phyloP scores from a whole-genome alignment of 495 filamentous ascomycete species.

The Trichoderma gamsii region DNA sequence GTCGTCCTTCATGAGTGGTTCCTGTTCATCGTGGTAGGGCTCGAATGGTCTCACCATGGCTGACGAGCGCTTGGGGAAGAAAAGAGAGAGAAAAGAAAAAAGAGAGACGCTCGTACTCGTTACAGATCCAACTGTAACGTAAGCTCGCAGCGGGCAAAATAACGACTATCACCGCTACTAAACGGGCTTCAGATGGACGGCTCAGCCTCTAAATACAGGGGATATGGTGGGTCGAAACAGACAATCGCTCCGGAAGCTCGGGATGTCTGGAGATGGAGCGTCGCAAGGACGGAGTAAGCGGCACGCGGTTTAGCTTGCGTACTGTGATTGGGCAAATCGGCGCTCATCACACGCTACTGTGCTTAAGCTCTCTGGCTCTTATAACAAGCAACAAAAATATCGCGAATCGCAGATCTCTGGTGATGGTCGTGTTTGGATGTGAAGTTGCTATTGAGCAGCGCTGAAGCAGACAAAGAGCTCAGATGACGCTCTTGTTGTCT shows the following conservation, averaged over 20 bases:
- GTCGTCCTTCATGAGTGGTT: slow-evolving; percentile 18
- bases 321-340: slow-evolving; percentile 2
- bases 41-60: slow-evolving; percentile 13
- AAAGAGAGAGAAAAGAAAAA: not conserved
- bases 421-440: not conserved
- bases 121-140: not conserved
- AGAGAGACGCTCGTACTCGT: not conserved
- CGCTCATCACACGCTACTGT: not conserved
- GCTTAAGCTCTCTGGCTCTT: not conserved
- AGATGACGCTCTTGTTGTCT: not conserved
- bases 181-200: not conserved
- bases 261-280: not conserved
- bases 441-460: not conserved
- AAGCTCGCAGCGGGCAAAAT: not conserved
- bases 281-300: slow-evolving; percentile 8
- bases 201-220: slow-evolving; percentile 12
- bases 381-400: not conserved
- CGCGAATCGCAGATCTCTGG: not conserved
- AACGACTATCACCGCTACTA: not conserved
- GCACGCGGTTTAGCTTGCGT: not conserved
- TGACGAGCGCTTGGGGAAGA: not conserved
- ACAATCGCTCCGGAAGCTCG: slow-evolving; percentile 5
- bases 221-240: slow-evolving; percentile 8
- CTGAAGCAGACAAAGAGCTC: not conserved
- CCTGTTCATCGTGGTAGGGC: slow-evolving; percentile 3